These are phyloP conservation scores for Aurifilum marmelostoma DNA, from an alignment of 2,329 filamentous ascomycete genomes.

Conservation along the genomic window DNA sequence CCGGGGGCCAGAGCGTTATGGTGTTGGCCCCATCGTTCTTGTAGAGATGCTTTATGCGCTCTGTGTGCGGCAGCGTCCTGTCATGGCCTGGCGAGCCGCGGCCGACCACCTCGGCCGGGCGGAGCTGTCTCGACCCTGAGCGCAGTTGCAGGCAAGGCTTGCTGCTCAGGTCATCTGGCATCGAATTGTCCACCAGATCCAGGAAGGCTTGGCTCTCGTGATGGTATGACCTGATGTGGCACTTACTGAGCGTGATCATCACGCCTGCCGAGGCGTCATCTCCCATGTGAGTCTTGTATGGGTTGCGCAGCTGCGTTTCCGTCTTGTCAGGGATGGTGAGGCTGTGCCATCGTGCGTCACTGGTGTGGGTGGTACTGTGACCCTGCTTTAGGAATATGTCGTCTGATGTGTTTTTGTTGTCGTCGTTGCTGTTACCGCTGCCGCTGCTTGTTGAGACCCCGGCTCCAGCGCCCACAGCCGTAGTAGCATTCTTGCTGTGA, in stretches of 20 bases:
- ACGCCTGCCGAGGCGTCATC: slow-evolving; percentile 46
- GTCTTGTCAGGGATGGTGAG: slow-evolving; percentile 37
- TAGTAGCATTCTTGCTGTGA: not conserved
- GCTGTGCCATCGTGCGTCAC: slow-evolving; percentile 32
- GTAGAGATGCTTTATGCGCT: slow-evolving; percentile 34
- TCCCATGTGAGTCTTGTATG: slow-evolving; percentile 52
- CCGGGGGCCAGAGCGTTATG: slow-evolving; percentile 42
- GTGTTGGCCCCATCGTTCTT: slow-evolving; percentile 27
- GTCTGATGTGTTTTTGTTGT: not conserved
- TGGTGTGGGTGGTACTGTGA: not conserved
- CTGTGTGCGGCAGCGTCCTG: slow-evolving; percentile 17
- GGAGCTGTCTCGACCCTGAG: slow-evolving; percentile 46
- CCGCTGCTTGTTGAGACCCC: not conserved
- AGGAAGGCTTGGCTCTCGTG: slow-evolving; percentile 57
- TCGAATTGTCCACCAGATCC: slow-evolving; percentile 60
- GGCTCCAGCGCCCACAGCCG: not conserved
- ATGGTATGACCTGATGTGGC: slow-evolving; percentile 59
- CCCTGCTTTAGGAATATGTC: slow-evolving; percentile 14
- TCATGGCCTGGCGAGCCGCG: slow-evolving; percentile 5
- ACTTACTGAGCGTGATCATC: slow-evolving; percentile 56
- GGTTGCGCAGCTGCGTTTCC: slow-evolving; percentile 37
- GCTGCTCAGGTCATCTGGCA: slow-evolving; percentile 37
- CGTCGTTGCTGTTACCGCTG: not conserved
- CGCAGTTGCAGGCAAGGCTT: slow-evolving; percentile 52
- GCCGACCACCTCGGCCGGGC: slow-evolving; percentile 34